Evolutionary conservation across 1,284 basidiomycete species (phyloP).

Genomic region (Gastroboletus turbinatus): DNA sequence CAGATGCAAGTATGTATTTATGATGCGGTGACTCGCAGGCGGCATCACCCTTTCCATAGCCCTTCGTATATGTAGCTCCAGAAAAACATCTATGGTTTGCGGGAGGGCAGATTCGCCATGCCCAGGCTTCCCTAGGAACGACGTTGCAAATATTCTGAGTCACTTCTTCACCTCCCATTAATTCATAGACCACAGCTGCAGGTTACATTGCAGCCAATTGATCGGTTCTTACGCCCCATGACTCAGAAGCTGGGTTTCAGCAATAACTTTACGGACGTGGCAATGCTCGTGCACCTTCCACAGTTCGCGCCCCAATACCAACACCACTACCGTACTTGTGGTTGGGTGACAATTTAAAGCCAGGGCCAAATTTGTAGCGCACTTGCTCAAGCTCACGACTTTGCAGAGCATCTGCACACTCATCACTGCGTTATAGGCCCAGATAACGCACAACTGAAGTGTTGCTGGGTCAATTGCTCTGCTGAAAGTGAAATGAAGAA

Average conservation of each 20-base stretch:
- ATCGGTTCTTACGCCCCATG: neutral
- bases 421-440: slow-evolving; percentile 18
- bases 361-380: neutral
- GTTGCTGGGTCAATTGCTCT: slow-evolving; percentile 24
- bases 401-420: slow-evolving; percentile 28
- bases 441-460: slow-evolving; percentile 12
- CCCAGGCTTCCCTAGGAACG: too few relatives aligned
- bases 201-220: too few relatives aligned
- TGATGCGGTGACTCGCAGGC: neutral
- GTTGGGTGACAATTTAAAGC: slow-evolving; percentile 14
- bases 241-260: slow-evolving; percentile 4
- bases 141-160: too few relatives aligned
- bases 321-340: slow-evolving; percentile 13
- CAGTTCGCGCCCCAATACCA: too few relatives aligned
- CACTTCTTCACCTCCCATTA: too few relatives aligned
- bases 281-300: neutral
- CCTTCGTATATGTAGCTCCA: neutral
- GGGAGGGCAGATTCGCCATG: too few relatives aligned
- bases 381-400: slow-evolving; percentile 4
- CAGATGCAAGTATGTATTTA: neutral
- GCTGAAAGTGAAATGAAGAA: slow-evolving; percentile 21
- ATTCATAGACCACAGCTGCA: too few relatives aligned
- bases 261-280: slow-evolving; percentile 12
- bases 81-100: neutral
- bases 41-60: neutral